phyloP scores from a whole-genome alignment of 805 yeast genomes.

The Sugiyamaella smithiae region DNA sequence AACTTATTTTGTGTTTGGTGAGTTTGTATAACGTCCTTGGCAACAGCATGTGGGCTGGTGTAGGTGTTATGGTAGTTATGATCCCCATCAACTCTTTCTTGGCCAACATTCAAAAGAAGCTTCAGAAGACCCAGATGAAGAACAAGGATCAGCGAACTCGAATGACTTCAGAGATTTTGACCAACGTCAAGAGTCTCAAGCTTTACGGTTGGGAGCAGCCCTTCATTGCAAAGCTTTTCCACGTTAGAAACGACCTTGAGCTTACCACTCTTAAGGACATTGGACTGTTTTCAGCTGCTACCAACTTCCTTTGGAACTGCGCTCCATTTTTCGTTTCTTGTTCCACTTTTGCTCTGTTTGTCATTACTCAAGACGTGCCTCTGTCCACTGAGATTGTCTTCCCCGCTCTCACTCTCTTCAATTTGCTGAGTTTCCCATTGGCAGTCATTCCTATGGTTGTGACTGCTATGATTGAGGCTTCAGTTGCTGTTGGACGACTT shows the following conservation, averaged over 20 bases:
- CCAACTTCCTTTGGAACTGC: slow-evolving; percentile 80
- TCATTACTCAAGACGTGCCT: slow-evolving; percentile 58
- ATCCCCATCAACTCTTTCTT: slow-evolving; percentile 71
- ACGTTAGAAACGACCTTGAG: slow-evolving; percentile 53
- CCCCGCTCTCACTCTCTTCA: slow-evolving; percentile 60
- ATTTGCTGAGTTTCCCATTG: slow-evolving; percentile 84
- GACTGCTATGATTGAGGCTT: slow-evolving; percentile 82
- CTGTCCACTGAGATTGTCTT: slow-evolving; percentile 86
- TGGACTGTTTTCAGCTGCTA: slow-evolving; percentile 76
- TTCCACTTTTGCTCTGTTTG: slow-evolving; percentile 84
- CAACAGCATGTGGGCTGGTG: slow-evolving; percentile 90
- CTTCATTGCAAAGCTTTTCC: slow-evolving; percentile 52
- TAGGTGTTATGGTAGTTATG: slow-evolving; percentile 63
- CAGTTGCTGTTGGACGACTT: slow-evolving; percentile 56
- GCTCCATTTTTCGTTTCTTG: slow-evolving; percentile 92
- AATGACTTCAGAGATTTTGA: slow-evolving; percentile 79
- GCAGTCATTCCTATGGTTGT: slow-evolving; percentile 90
- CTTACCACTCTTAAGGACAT: slow-evolving; percentile 75
- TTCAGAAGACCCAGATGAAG: slow-evolving; percentile 85
- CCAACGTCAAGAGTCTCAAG: slow-evolving; percentile 83
- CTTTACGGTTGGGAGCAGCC: slow-evolving; percentile 87
- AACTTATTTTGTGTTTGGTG: slow-evolving; percentile 70
- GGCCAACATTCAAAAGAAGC: slow-evolving; percentile 39
- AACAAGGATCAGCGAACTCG: slow-evolving; percentile 77
- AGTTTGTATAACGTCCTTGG: slow-evolving; percentile 77